These are phyloP conservation scores for Clavispora vitiphila DNA, from an alignment of 805 yeast species.

Conservation along the genomic window DNA sequence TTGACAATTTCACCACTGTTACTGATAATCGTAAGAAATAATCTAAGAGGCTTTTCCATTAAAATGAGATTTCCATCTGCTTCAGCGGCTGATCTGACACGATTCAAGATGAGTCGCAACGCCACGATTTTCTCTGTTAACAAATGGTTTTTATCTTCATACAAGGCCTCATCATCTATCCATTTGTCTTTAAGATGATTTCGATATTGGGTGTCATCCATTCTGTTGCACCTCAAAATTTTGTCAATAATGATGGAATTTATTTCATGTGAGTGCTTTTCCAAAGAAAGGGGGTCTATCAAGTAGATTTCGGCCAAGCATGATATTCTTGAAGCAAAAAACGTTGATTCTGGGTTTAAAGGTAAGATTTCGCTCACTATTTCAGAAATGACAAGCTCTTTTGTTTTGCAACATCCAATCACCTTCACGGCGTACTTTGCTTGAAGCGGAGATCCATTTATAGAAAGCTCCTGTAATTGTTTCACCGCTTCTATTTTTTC, in stretches of 20 bases:
- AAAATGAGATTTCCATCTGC: slow-evolving; percentile 20
- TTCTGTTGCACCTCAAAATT: slow-evolving; percentile 50
- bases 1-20: slow-evolving; percentile 75
- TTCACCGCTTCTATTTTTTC: slow-evolving; percentile 40
- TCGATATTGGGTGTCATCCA: slow-evolving; percentile 2
- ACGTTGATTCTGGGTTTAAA: slow-evolving; percentile 29
- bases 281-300: slow-evolving; percentile 44
- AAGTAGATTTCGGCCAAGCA: slow-evolving; percentile 55
- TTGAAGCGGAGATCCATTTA: slow-evolving; percentile 51
- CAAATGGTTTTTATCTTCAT: slow-evolving; percentile 19
- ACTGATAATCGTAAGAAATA: slow-evolving; percentile 60
- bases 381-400: slow-evolving; percentile 34
- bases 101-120: slow-evolving; percentile 53
- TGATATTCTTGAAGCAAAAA: slow-evolving; percentile 54
- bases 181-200: slow-evolving; percentile 28
- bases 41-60: slow-evolving; percentile 41
- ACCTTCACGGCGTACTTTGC: slow-evolving; percentile 63
- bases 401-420: slow-evolving; percentile 42
- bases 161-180: slow-evolving; percentile 43
- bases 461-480: slow-evolving; percentile 42
- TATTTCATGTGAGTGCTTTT: slow-evolving; percentile 51
- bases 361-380: slow-evolving; percentile 48
- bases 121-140: slow-evolving; percentile 49
- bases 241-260: slow-evolving; percentile 58
- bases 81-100: slow-evolving; percentile 40